Evolutionary conservation across 768 basidiomycete species (phyloP).

Genomic region (Naganishia antarctica): DNA sequence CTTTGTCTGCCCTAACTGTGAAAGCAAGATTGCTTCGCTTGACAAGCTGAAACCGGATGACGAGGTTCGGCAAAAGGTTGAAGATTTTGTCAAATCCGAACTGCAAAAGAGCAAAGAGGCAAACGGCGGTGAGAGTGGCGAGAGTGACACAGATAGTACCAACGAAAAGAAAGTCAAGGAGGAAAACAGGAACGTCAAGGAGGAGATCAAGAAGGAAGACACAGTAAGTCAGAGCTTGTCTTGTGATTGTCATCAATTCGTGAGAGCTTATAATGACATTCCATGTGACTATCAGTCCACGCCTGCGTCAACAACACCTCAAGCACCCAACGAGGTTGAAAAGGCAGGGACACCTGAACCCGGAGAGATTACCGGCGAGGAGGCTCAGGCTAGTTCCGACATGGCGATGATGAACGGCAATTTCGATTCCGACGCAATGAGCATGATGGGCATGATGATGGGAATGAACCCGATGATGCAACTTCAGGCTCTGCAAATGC

Average conservation of each 20-base stretch:
- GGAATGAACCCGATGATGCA: constrained; percentile 39
- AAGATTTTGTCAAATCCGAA: constrained; percentile 69
- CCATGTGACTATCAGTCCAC: not conserved
- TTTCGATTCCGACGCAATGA: constrained; percentile 24
- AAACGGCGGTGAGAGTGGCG: constrained; percentile 20
- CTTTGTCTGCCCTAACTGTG: constrained; percentile 87
- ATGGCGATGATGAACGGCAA: constrained; percentile 15
- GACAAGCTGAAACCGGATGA: constrained; percentile 81
- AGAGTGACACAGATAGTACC: constrained; percentile 26
- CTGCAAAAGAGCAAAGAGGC: constrained; percentile 49
- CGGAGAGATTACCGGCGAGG: constrained; percentile 31
- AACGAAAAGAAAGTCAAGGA: constrained; percentile 60
- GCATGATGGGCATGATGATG: constrained; percentile 31
- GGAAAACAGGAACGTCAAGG: constrained; percentile 54
- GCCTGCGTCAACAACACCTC: not conserved
- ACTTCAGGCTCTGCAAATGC: constrained; percentile 39
- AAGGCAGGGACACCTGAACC: constrained; percentile 51
- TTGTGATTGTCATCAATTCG: not conserved
- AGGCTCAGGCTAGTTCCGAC: constrained; percentile 23
- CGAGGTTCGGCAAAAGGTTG: constrained; percentile 68
- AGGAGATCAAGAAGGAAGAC: constrained; percentile 12
- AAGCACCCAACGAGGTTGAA: not conserved
- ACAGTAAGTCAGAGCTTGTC: not conserved
- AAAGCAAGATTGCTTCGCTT: constrained; percentile 77
- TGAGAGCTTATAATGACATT: not conserved